Percentiles rank a stretch among this genome's conserved stretches.
phyloP scores from a whole-genome alignment of 176 grass and related monocot species.

The Thalia dealbata region DNA sequence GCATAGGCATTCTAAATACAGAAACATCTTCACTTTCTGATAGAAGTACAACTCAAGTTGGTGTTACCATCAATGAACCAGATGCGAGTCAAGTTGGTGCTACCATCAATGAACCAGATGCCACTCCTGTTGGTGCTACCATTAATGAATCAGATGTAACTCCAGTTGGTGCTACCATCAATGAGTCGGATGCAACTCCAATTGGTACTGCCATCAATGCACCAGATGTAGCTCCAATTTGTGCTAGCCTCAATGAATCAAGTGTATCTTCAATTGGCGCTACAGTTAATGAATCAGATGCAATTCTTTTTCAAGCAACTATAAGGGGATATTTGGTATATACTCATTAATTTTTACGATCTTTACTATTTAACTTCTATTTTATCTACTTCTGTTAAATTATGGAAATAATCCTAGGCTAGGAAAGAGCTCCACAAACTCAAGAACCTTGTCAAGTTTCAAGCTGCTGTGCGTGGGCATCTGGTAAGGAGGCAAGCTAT shows the following conservation, averaged over 20 bases:
- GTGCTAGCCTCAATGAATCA: conserved; percentile 24
- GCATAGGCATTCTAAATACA: conserved; percentile 27
- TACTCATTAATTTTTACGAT: conserved; percentile 21
- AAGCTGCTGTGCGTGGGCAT: conserved; percentile 72
- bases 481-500: conserved; percentile 65
- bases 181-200: conserved; percentile 30
- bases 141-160: background rate
- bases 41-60: conserved; percentile 11
- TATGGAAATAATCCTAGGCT: conserved; percentile 34
- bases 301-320: conserved; percentile 46
- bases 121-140: conserved; percentile 19
- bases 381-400: conserved; percentile 20
- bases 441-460: conserved; percentile 65
- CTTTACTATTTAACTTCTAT: background rate
- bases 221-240: background rate
- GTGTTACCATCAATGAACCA: conserved; percentile 8
- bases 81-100: conserved; percentile 5
- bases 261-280: conserved; percentile 10
- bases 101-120: conserved; percentile 28
- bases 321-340: conserved; percentile 70
- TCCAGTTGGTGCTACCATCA: conserved; percentile 14
- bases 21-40: conserved; percentile 31
- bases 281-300: background rate
- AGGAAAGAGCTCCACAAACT: conserved; percentile 43
- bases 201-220: too few relatives aligned